A percentile compares a stretch with the other conserved stretches of the same genome.
phyloP scores from a whole-genome alignment of 306 rosid genomes.

The Rubus parviflorus region DNA sequence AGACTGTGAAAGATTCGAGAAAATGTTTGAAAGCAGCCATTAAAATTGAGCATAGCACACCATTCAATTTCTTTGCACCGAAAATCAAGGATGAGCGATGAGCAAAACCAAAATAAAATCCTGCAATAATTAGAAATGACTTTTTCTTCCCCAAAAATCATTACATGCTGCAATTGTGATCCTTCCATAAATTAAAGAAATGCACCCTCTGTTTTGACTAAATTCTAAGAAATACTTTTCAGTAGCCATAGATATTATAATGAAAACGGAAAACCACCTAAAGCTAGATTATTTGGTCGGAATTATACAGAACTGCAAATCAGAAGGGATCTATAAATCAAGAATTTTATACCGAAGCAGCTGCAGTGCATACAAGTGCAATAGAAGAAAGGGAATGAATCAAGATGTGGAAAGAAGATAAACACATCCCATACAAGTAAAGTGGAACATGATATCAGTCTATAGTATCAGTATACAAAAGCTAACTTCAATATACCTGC shows the following conservation, averaged over 20 bases:
- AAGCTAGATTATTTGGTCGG: not conserved
- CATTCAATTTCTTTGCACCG: not conserved
- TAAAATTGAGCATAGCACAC: too few species aligned
- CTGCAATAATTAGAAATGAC: not conserved
- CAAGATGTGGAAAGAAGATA: not conserved
- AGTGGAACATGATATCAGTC: not conserved
- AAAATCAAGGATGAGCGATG: too few species aligned
- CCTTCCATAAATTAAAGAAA: not conserved
- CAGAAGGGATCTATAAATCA: not conserved
- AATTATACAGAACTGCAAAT: not conserved
- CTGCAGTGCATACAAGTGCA: not conserved
- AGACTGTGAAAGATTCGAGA: not conserved
- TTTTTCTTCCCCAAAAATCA: not conserved
- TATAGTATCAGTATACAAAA: not conserved
- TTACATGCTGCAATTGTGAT: not conserved
- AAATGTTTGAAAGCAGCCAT: too few species aligned
- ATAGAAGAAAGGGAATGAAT: not conserved
- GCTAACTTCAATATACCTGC: slow-evolving; percentile 50
- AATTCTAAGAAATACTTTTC: not conserved
- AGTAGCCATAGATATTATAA: not conserved
- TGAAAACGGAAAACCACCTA: not conserved
- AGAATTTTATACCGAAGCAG: not conserved
- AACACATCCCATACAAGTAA: not conserved
- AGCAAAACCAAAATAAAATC: too few species aligned
- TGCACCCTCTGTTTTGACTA: not conserved